Evolutionary conservation across 805 yeast species (phyloP).

Genomic region (Candida nanaspora): DNA sequence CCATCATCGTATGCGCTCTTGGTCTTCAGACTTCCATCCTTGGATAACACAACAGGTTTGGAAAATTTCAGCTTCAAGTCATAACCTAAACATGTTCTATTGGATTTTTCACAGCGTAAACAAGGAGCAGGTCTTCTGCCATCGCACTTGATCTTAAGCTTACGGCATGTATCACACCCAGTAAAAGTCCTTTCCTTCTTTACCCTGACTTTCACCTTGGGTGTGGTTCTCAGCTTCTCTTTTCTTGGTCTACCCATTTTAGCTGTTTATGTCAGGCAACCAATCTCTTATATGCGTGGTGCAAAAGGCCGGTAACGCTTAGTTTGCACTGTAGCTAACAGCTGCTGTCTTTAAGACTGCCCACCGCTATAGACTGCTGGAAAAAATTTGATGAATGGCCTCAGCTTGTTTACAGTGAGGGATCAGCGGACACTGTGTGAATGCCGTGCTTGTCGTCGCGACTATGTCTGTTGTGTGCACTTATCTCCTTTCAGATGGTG

Average conservation of each 20-base stretch:
- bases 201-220: background rate
- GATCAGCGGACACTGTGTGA: no score
- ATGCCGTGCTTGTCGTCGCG: no score
- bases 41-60: slow-evolving; percentile 28
- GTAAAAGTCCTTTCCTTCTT: slow-evolving; percentile 28
- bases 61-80: slow-evolving; percentile 41
- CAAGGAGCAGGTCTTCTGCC: slow-evolving; percentile 35
- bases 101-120: slow-evolving; percentile 37
- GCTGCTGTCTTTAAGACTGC: no score
- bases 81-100: slow-evolving; percentile 41
- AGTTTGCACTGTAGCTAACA: no score
- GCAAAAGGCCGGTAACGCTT: no score
- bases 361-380: background rate
- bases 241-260: background rate
- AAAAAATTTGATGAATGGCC: no score
- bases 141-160: slow-evolving; percentile 48
- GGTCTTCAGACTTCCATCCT: slow-evolving; percentile 14
- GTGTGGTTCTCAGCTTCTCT: background rate
- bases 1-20: slow-evolving; percentile 3
- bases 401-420: no score
- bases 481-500: no score
- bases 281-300: no score
- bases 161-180: slow-evolving; percentile 53
- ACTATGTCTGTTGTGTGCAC: no score
- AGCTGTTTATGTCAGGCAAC: background rate